Percentiles rank a stretch among this genome's conserved stretches.
Evolutionary conservation across 169 alveolate species (phyloP).

Genomic region (Plasmodium vivax): DNA sequence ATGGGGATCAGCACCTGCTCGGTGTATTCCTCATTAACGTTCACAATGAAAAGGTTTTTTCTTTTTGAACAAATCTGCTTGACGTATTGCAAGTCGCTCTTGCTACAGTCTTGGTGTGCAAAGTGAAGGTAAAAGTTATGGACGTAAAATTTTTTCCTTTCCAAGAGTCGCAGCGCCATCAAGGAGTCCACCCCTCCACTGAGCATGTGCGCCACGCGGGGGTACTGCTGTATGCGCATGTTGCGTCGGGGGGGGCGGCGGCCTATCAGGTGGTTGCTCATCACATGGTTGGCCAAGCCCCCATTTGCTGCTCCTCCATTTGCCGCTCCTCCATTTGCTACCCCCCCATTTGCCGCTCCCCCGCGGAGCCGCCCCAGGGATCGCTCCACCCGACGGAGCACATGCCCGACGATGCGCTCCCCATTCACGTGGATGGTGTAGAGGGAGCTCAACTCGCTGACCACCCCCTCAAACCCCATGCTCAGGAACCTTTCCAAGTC

Average conservation of each 20-base stretch:
- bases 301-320: neutral
- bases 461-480: slow-evolving; percentile 3
- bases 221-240: slow-evolving; percentile 41
- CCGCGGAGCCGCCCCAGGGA: neutral
- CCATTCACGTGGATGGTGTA: slow-evolving; percentile 27
- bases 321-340: neutral
- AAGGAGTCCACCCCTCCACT: slow-evolving; percentile 70
- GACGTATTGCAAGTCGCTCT: slow-evolving; percentile 38
- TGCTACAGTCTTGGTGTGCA: slow-evolving; percentile 37
- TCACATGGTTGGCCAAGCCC: neutral
- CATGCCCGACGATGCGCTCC: slow-evolving; percentile 14
- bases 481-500: neutral
- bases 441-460: neutral
- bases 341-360: neutral
- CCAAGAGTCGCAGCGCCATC: slow-evolving; percentile 56
- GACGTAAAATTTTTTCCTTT: slow-evolving; percentile 24
- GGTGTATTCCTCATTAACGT: slow-evolving; percentile 45
- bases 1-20: slow-evolving; percentile 40
- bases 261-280: neutral
- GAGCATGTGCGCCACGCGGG: slow-evolving; percentile 64
- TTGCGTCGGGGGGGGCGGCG: neutral
- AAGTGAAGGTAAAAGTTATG: slow-evolving; percentile 44
- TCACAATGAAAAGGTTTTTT: slow-evolving; percentile 28
- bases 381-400: neutral
- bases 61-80: slow-evolving; percentile 24